Base-by-base conservation (phyloP, 1,139 yeast species). In the Scheffersomyces cryptocercus region DNA sequence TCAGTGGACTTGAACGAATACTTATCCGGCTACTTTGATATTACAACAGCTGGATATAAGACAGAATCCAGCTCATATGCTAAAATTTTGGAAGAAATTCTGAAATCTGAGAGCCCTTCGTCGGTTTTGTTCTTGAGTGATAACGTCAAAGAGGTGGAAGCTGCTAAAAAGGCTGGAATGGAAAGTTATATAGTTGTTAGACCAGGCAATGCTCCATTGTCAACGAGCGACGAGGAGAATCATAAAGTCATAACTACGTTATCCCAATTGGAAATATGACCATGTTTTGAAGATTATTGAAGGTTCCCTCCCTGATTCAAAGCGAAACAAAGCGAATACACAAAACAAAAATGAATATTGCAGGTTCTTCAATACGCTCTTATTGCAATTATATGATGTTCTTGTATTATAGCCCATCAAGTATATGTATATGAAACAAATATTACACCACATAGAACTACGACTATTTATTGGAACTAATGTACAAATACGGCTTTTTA, bases 21-120 rank as follows among this genome's bases (percentile, higher is more conserved):
- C 28, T 60, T 91, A 29, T 53, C 70, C 5, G 95, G 86, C 4
- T 90, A 89, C 65, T 91, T 82, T 58, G 98, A 91, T 63, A 88
- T 95, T 35, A 81, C 83, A 38, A 88, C 91, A 10, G 82, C 91
- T 1, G 98, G 98, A 0, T 79, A 72, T 51, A 91, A 91, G 61
- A 72, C 70, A 13, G 85, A 80, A 16, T 35, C 64, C 0, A 38
- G 56, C 5, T 86, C 96, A 7, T 91, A 91, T 61, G 52, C 42
- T 8, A 75, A 62, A 34, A 91, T 91, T 31, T 59, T 80, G 7
- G 47, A 60, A n/a, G 67, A 58, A n/a, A 78, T 86, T 30, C 73
- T 68, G 47, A 43, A 49, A 43, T 15, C 56, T 9, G 40, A 45
- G 7, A 36, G 61, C 1, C 58, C 68, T 0, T 33, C 48, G 1